Conservation (phyloP, 2,329 filamentous ascomycete genomes). For the Cladosporium cucumerinum region DNA sequence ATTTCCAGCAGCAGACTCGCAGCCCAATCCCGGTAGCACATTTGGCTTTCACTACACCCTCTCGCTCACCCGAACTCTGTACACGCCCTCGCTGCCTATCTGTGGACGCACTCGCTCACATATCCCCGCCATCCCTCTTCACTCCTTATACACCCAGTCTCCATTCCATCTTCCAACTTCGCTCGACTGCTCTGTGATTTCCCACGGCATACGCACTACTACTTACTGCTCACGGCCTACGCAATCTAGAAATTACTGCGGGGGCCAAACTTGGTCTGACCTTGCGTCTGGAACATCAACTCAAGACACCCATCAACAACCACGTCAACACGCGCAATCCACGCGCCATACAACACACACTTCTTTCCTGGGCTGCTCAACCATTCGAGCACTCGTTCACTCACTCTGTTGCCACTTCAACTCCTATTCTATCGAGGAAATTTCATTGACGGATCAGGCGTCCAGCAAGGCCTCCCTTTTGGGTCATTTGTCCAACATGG, state of each 20-base stretch:
- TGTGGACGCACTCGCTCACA: background rate
- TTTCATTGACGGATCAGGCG: background rate
- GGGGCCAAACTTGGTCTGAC: background rate
- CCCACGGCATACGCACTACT: no score
- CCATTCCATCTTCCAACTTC: background rate
- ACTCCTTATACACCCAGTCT: background rate
- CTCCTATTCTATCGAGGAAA: background rate
- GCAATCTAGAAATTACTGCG: background rate
- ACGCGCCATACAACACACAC: background rate
- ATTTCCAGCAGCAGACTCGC: background rate
- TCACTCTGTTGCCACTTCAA: background rate
- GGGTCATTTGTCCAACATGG: constrained; percentile 5
- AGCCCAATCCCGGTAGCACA: constrained; percentile 3
- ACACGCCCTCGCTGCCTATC: constrained; percentile 2
- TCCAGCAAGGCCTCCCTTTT: background rate
- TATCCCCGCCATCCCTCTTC: background rate
- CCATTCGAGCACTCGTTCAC: background rate
- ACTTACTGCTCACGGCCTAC: background rate
- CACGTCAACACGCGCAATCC: constrained; percentile 3
- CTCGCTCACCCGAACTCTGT: constrained; percentile 4
- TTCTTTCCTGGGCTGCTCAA: background rate
- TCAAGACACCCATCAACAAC: constrained; percentile 13
- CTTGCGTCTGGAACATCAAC: constrained; percentile 3
- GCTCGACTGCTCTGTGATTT: background rate
- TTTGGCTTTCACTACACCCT: background rate